Base-by-base conservation (phyloP, 768 basidiomycete genomes). In the Neoboletus brunneissimus region DNA sequence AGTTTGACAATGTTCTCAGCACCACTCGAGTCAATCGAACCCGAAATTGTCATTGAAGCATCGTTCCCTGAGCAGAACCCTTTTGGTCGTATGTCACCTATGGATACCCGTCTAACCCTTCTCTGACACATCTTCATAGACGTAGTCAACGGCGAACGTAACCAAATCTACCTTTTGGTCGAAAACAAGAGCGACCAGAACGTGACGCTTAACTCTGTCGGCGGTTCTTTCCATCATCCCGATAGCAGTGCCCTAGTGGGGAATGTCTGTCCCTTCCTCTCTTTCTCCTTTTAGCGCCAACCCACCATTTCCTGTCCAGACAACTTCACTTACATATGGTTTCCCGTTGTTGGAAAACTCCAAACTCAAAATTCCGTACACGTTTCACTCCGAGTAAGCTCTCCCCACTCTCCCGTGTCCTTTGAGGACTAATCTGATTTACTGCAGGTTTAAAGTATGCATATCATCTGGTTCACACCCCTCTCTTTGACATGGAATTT, bases 61-160 rank as follows among this genome's bases (percentile, higher is more conserved):
- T 74, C 79, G 8, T 92, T 91, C 69, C 82, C 84, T 16, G 86
- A 89, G 60, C 76, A 77, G 48, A 91, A 92, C 65, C 79, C 83
- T 1, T 90, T 91, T 64, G 86, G 85, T 64, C 88, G 90, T 91
- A 70, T 60, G 89, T 81, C 48, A 51, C 56, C 22, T 40, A 32
- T 20, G 20, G 40, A 27, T 2, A 3, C 15, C 1, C 25, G 2
- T 25, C 58, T 49, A 64, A 61, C 23, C 60, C 51, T 44, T 9
- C 8, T 35, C 37, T 65, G 38, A 64, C 52, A 38, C 43, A n/a
- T 53, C 22, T 32, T 38, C 59, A n/a, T 64, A 93, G 91, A 91
- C 56, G 76, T 93, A 48, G 84, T 92, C 32, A 94, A 94, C 63
- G 91, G 91, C 56, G 88, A 91, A 76, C 83, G 80, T 66, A 94